Conservation (phyloP, 805 yeast species). For the Kodamaea nitidulidarum region DNA sequence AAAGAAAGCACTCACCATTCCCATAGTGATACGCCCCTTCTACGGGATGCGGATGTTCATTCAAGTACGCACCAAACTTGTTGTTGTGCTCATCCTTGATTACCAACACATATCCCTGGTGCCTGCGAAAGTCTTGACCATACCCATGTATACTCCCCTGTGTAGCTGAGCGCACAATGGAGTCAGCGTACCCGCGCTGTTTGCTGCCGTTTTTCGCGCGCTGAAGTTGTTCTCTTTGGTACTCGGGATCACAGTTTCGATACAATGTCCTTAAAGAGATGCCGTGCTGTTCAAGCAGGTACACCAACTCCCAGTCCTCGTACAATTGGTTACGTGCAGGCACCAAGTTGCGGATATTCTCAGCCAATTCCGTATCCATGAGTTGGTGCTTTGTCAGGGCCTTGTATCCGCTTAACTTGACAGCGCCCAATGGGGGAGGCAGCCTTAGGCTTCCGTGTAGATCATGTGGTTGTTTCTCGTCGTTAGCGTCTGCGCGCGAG, state of each 20-base stretch:
- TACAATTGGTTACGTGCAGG: constrained; percentile 78
- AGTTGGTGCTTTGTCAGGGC: constrained; percentile 54
- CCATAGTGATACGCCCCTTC: constrained; percentile 80
- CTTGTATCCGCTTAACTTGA: constrained; percentile 59
- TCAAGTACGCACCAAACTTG: constrained; percentile 74
- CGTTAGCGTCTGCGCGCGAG: neutral
- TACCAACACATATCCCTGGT: constrained; percentile 69
- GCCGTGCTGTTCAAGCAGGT: constrained; percentile 91
- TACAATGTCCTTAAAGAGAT: constrained; percentile 80
- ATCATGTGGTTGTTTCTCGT: neutral
- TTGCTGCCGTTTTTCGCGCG: constrained; percentile 11
- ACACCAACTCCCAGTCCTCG: constrained; percentile 71
- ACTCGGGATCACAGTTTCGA: constrained; percentile 45
- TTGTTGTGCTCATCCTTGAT: constrained; percentile 62
- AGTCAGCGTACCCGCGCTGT: constrained; percentile 36
- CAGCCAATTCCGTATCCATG: constrained; percentile 61
- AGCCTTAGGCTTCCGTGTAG: neutral
- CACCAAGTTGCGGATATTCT: constrained; percentile 64
- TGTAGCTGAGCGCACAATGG: constrained; percentile 17
- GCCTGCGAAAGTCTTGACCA: constrained; percentile 24
- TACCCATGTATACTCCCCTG: constrained; percentile 11
- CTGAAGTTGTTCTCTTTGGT: constrained; percentile 23
- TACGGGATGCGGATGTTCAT: constrained; percentile 67
- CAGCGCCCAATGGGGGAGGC: constrained; percentile 49
- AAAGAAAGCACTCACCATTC: constrained; percentile 91